Conservation (phyloP, 116 monocot genomes). For the Iris pallida region DNA sequence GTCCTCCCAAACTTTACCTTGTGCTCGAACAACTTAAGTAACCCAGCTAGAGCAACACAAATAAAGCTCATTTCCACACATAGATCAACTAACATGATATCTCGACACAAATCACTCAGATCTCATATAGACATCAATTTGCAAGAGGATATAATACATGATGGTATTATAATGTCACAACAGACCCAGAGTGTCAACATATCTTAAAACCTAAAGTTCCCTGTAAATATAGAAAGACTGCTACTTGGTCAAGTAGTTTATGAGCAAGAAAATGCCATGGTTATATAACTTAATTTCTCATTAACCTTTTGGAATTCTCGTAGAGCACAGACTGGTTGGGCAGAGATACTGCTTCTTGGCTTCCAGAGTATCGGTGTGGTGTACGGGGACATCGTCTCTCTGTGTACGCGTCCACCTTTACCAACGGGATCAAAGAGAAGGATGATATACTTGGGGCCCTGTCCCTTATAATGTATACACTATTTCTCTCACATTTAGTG, state of each 20-base stretch:
- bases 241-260: too few relatives aligned
- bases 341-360: constrained; percentile 20
- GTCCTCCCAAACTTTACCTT: constrained; percentile 69
- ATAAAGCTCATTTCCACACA: too few relatives aligned
- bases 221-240: too few relatives aligned
- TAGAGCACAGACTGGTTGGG: constrained; percentile 15
- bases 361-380: constrained; percentile 48
- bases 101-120: too few relatives aligned
- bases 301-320: neutral
- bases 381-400: constrained; percentile 55
- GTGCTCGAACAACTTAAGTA: constrained; percentile 88
- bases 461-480: constrained; percentile 43
- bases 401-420: constrained; percentile 34
- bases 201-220: too few relatives aligned
- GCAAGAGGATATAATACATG: too few relatives aligned
- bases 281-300: too few relatives aligned
- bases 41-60: constrained; percentile 96
- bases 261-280: too few relatives aligned
- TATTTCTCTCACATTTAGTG: constrained; percentile 24
- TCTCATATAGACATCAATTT: too few relatives aligned
- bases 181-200: too few relatives aligned
- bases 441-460: constrained; percentile 47
- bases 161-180: too few relatives aligned
- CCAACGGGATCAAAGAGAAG: constrained; percentile 25
- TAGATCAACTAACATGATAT: too few relatives aligned